Base-by-base conservation (phyloP, 768 basidiomycete genomes). In the Dacryopinax primogenitus region DNA sequence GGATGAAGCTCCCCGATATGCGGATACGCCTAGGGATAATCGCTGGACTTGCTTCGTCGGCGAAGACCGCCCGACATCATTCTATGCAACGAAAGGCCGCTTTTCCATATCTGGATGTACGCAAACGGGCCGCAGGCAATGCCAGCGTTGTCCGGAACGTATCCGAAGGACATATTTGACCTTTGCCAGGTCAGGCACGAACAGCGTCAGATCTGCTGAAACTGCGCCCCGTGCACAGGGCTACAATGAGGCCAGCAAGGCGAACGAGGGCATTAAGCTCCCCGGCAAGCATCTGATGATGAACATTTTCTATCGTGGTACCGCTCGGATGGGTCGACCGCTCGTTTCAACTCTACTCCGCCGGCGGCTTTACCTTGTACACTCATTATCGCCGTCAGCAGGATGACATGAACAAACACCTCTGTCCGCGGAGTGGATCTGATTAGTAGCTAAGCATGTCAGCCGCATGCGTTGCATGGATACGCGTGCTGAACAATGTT, bases 341-440 rank as follows among this genome's bases (percentile, higher is more conserved):
- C 51, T 13, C 37, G 13, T 18, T 9, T 26, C 26, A 6, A 21
- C 51, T 32, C 51, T 30, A 4, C 45, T 47, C 51, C 26, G 51
- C 51, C 32, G 51, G 51, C 51, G 32, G 26, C 4, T 58, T 30
- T 28, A 23, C 26, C 51, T 58, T 30, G 51, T 28, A 30, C 51
- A 26, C 15, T 3, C 51, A 23, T 58, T 11, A 18, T 21, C 15
- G 21, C 23, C 15, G 26, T 21, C 23, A 58, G 51, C 11, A 58
- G 32, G 26, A 26, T 58, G 26, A 30, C 51, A 26, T 30, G 30
- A 30, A 28, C 32, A 9, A 28, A 30, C 51, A 58, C 32, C 51
- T 58, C 51, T 30, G 26, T 58, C 51, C 51, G 51, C 51, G 51
- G 51, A 58, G 26, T 58, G 51, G 51, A 4, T 23, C 11, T 58